These are phyloP conservation scores for Penicillium fuscoglaucum DNA, from an alignment of 2,329 filamentous ascomycete genomes.

Conservation along the genomic window DNA sequence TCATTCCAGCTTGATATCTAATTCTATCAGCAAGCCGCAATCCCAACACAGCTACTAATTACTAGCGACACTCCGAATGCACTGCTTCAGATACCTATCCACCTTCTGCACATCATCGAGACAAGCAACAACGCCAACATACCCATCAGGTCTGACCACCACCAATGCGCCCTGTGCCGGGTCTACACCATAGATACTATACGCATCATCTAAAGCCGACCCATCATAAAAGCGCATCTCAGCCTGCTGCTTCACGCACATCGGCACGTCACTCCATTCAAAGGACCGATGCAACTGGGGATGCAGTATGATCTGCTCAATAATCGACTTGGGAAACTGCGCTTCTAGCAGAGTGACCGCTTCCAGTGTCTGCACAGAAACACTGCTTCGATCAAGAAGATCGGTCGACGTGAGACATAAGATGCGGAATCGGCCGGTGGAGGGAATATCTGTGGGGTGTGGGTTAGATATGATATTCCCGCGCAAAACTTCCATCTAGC, in stretches of 20 bases:
- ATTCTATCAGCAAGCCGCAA: background rate
- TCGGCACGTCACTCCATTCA: constrained; percentile 32
- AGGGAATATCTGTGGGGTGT: constrained; percentile 28
- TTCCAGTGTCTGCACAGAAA: constrained; percentile 28
- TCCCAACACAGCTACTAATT: background rate
- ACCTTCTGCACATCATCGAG: background rate
- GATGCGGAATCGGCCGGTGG: constrained; percentile 39
- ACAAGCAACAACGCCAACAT: constrained; percentile 28
- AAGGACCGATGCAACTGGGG: constrained; percentile 28
- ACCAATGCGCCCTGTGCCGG: constrained; percentile 31
- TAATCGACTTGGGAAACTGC: constrained; percentile 24
- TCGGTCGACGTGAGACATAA: constrained; percentile 36
- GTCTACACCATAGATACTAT: constrained; percentile 38
- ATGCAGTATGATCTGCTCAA: constrained; percentile 39
- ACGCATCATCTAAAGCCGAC: constrained; percentile 34
- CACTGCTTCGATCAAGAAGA: constrained; percentile 30
- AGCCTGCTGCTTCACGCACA: constrained; percentile 30
- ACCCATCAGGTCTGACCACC: constrained; percentile 42
- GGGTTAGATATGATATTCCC: background rate
- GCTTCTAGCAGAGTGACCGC: constrained; percentile 21
- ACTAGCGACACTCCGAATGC: background rate
- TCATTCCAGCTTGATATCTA: background rate
- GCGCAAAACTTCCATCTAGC: background rate
- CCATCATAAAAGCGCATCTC: constrained; percentile 40
- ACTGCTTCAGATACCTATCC: background rate